phyloP scores from a whole-genome alignment of 352 stramenopile genomes.

The Albugo candida region DNA sequence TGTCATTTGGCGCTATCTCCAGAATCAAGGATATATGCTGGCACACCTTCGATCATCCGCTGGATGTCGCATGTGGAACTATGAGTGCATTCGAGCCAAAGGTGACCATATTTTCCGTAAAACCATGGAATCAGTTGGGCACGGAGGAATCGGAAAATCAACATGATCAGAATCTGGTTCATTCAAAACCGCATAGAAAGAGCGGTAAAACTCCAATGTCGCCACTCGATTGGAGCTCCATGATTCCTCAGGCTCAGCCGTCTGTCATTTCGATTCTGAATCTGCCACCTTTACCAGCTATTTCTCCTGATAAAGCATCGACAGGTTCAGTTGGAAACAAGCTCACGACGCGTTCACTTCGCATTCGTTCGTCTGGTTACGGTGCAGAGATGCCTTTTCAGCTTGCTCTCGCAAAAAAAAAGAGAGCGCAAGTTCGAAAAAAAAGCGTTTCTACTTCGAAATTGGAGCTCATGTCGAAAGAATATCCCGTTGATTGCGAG shows the following conservation, averaged over 20 bases:
- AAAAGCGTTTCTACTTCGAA: constrained; percentile 4
- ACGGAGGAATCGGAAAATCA: no score
- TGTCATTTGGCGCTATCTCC: constrained; percentile 1
- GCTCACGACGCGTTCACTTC: neutral
- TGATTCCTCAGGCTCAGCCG: constrained; percentile 8
- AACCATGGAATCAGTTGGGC: neutral
- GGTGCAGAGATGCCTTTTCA: constrained; percentile 11
- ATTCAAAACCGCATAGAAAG: neutral
- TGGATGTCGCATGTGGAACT: constrained; percentile 18
- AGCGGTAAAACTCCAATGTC: neutral
- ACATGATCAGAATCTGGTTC: neutral
- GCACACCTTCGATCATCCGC: constrained; percentile 11
- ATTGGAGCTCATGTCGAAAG: constrained; percentile 21
- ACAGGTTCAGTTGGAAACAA: neutral
- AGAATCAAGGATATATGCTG: constrained; percentile 22
- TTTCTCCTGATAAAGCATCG: neutral
- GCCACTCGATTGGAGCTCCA: constrained; percentile 14
- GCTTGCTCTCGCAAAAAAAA: constrained; percentile 9
- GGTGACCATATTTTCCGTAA: constrained; percentile 22
- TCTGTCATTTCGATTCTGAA: constrained; percentile 1
- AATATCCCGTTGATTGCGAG: constrained; percentile 44
- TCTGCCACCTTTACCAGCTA: neutral
- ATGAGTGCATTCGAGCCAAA: constrained; percentile 48
- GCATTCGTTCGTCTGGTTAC: constrained; percentile 72
- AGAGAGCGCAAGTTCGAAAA: constrained; percentile 12